A percentile compares a stretch with the other conserved stretches of the same genome.
Conservation (phyloP, 768 basidiomycete species). For the Hebeloma cylindrosporum region DNA sequence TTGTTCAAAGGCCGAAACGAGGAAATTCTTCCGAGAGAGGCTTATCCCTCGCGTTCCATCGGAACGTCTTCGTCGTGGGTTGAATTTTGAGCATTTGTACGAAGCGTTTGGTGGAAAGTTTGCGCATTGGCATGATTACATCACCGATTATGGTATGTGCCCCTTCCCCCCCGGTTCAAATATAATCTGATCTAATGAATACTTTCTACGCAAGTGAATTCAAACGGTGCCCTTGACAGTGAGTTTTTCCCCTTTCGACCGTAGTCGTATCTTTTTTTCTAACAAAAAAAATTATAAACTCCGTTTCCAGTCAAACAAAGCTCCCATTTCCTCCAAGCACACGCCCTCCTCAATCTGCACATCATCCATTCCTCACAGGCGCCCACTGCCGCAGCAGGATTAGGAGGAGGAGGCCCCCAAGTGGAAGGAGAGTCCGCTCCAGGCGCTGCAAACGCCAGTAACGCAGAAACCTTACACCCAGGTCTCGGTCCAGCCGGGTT, state of each 20-base stretch:
- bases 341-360: slow-evolving; percentile 80
- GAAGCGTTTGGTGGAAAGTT: slow-evolving; percentile 84
- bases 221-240: slow-evolving; percentile 72
- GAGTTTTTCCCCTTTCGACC: slow-evolving; percentile 25
- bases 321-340: slow-evolving; percentile 84
- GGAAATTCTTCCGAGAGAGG: slow-evolving; percentile 61
- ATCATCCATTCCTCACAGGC: slow-evolving; percentile 82
- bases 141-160: slow-evolving; percentile 66
- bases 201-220: slow-evolving; percentile 52
- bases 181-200: neutral
- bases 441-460: slow-evolving; percentile 35
- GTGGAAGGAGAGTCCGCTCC: slow-evolving; percentile 27
- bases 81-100: slow-evolving; percentile 73
- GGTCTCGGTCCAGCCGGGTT: slow-evolving; percentile 62
- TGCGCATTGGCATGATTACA: slow-evolving; percentile 80
- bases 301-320: slow-evolving; percentile 63
- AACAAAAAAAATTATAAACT: too few relatives aligned
- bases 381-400: slow-evolving; percentile 32
- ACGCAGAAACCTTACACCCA: slow-evolving; percentile 54
- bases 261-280: slow-evolving; percentile 1
- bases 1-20: slow-evolving; percentile 70
- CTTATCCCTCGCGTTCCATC: slow-evolving; percentile 74
- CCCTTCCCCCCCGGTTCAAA: slow-evolving; percentile 1
- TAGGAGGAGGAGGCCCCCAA: slow-evolving; percentile 19
- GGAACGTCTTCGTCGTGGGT: slow-evolving; percentile 47